Evolutionary conservation across 441 rosid species (phyloP).

Genomic region (Geranium incanum): DNA sequence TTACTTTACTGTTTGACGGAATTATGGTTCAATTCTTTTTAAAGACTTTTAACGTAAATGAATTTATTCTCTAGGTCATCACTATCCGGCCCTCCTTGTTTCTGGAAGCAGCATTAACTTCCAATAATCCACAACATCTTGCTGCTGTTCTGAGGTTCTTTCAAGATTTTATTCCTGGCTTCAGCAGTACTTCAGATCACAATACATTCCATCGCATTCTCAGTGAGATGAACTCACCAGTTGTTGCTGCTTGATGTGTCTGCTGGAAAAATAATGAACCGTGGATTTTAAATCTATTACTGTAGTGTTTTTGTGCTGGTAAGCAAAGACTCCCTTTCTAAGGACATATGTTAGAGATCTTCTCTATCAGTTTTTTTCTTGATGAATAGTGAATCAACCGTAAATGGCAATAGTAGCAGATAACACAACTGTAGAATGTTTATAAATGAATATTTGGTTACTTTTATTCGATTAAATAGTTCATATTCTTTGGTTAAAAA

Average conservation of each 20-base stretch:
- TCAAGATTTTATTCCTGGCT: slow-evolving; percentile 67
- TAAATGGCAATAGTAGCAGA: not conserved
- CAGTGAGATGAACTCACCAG: slow-evolving; percentile 49
- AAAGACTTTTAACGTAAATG: slow-evolving; percentile 2
- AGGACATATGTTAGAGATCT: not conserved
- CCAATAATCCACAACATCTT: slow-evolving; percentile 58
- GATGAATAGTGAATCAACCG: not conserved
- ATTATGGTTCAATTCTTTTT: slow-evolving; percentile 4
- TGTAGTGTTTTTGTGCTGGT: slow-evolving; percentile 9
- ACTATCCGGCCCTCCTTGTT: slow-evolving; percentile 58
- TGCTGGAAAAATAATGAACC: not conserved
- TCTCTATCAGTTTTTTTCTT: not conserved
- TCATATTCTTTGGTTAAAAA: not conserved
- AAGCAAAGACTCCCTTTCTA: not conserved
- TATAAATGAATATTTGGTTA: not conserved
- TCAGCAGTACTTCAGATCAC: slow-evolving; percentile 55
- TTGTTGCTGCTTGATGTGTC: slow-evolving; percentile 28
- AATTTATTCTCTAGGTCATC: slow-evolving; percentile 47
- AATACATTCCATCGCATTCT: slow-evolving; percentile 47
- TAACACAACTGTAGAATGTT: not conserved
- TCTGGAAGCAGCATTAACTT: slow-evolving; percentile 70
- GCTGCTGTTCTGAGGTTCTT: slow-evolving; percentile 88
- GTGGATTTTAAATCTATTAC: not conserved
- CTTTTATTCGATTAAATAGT: not conserved
- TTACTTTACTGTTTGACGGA: slow-evolving; percentile 1